Evolutionary conservation across 306 rosid species (phyloP), one percentile per base, ranked within the genome.

Genomic region (Cyclanthera cordifolia): DNA sequence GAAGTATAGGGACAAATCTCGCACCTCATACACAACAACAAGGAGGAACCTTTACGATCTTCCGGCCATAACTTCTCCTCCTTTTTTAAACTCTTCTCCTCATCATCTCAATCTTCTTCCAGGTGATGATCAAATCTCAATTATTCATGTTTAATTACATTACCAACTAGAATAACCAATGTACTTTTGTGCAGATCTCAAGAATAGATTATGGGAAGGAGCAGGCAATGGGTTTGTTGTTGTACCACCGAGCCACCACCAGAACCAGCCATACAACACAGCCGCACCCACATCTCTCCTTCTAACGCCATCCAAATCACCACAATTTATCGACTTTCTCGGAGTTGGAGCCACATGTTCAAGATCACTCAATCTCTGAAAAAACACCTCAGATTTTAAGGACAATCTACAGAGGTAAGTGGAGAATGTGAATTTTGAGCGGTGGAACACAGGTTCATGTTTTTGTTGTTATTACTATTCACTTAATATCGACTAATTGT

Each of bases 321-420:
- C 96, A 15, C 80, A 72, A 78, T 94, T 90, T 77, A 82, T 94
- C 80, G 99, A 94, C 60, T 94, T 94, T 76, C 99, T 94, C 51
- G 99, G 99, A 34, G 97, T 94, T 15, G 99, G 99, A 85, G 92
- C 92, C 82, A 89, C 82, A 66, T 92, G 94, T n/a, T n/a, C n/a
- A n/a, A n/a, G n/a, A n/a, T n/a, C n/a, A n/a, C n/a, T n/a, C n/a
- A n/a, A n/a, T n/a, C n/a, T n/a, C n/a, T n/a, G n/a, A n/a, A n/a
- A n/a, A n/a, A n/a, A n/a, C n/a, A n/a, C n/a, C n/a, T n/a, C n/a
- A n/a, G n/a, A n/a, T n/a, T n/a, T n/a, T n/a, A n/a, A n/a, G n/a
- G n/a, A n/a, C n/a, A n/a, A n/a, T n/a, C n/a, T n/a, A n/a, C n/a
- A n/a, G n/a, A n/a, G n/a, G n/a, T n/a, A n/a, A n/a, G n/a, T n/a